Evolutionary conservation across 106 monocot genomes (phyloP), one percentile per base, ranked within the genome.

Genomic region (Apostasia ramifera): DNA sequence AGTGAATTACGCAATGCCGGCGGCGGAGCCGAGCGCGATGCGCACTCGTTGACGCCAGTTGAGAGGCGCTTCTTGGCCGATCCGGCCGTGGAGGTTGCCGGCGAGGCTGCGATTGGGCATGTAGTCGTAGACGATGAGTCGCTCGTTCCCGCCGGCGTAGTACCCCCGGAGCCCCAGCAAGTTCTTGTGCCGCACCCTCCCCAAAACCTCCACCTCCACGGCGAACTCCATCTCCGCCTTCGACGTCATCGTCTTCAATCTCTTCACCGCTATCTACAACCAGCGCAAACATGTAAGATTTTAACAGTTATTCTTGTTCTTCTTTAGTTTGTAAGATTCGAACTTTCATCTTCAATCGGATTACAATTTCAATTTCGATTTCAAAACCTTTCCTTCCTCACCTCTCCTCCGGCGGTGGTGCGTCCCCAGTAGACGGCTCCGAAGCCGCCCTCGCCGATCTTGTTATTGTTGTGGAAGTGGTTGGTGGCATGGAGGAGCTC

Each of bases 181-280:
- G 41, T 83, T 83, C 59, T 76, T 79, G 67, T 83, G 83, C 68
- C 79, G 67, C 42, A 83, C 83, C 47, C 79, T 61, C 4, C 75
- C 83, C 6, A 83, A 62, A 2, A 83, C 68, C 72, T 83, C 83
- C 42, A 83, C 83, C 53, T 83, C 83, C 8, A 83, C 58, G 8
- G 79, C 76, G 50, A 83, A 83, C 64, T 83, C 75, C 75, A 75
- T 79, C 76, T 83, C 83, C 46, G 76, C 69, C 62, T 79, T 83
- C n/a, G 66, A 53, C 2, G 67, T 83, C 68, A 71, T 71, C 38
- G 71, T 59, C 65, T 83, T 83, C 1, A 83, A 68, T 15, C 75
- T 7, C 52, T 83, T 83, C 56, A 79, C 79, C 0, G 83, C 83
- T 38, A 83, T 79, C 83, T 79, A 56, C 44, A 48, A 1, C 4